A percentile compares a stretch with the other conserved stretches of the same genome.
Conservation (phyloP, 2,329 filamentous ascomycete species). For the Apiospora marii region DNA sequence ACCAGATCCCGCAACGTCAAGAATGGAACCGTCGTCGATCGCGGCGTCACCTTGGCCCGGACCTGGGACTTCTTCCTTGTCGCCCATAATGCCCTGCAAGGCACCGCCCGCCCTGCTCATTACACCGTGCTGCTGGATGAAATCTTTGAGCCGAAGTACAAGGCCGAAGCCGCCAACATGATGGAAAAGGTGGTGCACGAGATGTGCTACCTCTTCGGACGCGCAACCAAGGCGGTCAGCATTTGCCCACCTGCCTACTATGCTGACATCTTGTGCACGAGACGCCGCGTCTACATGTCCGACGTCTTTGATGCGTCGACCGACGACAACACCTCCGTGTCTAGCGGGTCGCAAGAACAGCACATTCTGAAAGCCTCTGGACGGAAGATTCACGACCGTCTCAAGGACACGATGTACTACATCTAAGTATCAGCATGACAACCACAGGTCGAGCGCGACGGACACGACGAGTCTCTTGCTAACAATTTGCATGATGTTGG, state of each 20-base stretch:
- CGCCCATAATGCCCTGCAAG: conserved; percentile 81
- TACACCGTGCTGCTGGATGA: conserved; percentile 80
- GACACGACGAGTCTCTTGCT: neutral
- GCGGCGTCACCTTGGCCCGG: conserved; percentile 77
- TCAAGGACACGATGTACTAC: conserved; percentile 64
- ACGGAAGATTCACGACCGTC: conserved; percentile 48
- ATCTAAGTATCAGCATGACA: conserved; percentile 48
- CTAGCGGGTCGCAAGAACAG: neutral
- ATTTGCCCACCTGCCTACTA: conserved; percentile 92
- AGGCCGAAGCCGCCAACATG: conserved; percentile 63
- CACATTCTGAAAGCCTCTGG: conserved; percentile 23
- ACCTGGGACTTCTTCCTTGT: conserved; percentile 89
- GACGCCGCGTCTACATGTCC: conserved; percentile 76
- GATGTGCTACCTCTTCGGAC: conserved; percentile 83
- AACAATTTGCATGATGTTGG: neutral
- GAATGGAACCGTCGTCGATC: conserved; percentile 85
- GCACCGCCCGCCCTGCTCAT: conserved; percentile 84
- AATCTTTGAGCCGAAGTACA: conserved; percentile 60
- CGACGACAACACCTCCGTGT: conserved; percentile 39
- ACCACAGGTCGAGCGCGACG: neutral
- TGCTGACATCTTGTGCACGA: conserved; percentile 83
- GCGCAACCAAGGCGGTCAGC: conserved; percentile 88
- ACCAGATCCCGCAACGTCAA: conserved; percentile 68
- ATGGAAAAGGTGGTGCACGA: conserved; percentile 79
- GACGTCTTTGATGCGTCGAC: conserved; percentile 63